These are phyloP conservation scores for Elsinoe ampelina DNA, from an alignment of 2,329 filamentous ascomycete species.

Conservation along the genomic window DNA sequence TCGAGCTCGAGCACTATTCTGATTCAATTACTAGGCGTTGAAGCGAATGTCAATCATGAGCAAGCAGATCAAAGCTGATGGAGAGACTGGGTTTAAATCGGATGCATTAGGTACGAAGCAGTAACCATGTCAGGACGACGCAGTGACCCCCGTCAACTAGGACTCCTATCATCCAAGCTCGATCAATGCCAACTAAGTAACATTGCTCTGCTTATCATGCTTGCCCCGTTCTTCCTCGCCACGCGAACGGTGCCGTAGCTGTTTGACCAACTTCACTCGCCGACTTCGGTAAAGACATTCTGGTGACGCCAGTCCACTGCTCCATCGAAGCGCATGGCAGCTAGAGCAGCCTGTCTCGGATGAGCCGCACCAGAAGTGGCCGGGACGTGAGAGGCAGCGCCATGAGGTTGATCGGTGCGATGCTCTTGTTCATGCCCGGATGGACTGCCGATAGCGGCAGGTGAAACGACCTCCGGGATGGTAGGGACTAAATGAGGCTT, in stretches of 20 bases:
- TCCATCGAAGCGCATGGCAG: not conserved
- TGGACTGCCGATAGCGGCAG: not conserved
- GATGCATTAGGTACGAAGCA: no score
- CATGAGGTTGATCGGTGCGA: not conserved
- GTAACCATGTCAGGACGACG: no score
- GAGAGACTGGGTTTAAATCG: no score
- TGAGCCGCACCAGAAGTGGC: not conserved
- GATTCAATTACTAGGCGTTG: no score
- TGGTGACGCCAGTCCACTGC: conserved; percentile 2
- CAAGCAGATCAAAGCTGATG: no score
- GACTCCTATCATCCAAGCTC: no score
- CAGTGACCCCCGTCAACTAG: no score
- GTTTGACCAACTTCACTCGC: not conserved
- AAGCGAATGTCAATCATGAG: no score
- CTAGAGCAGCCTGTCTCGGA: not conserved
- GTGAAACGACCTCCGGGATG: not conserved
- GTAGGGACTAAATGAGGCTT: not conserved
- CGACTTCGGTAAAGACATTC: conserved; percentile 2
- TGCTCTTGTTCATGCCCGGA: not conserved
- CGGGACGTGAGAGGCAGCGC: not conserved
- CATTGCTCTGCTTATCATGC: no score
- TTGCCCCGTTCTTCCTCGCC: no score
- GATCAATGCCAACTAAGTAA: no score
- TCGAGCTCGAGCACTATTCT: no score
- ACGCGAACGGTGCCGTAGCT: not conserved